Evolutionary conservation across 1,284 basidiomycete genomes (phyloP).

Genomic region (Trichosporon sp.): DNA sequence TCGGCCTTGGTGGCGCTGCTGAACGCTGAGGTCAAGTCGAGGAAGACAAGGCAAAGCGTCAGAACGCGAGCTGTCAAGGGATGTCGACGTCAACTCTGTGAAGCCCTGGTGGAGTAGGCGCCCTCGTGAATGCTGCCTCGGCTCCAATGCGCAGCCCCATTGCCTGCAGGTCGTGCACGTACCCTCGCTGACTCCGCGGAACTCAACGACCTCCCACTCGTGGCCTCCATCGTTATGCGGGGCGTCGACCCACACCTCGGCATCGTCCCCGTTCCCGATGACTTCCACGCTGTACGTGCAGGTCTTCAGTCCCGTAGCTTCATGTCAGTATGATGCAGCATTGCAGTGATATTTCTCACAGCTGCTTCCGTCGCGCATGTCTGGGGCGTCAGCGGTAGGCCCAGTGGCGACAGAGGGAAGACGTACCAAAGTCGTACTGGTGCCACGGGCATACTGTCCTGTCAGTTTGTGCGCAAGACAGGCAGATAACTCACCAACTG

Average conservation of each 20-base stretch:
- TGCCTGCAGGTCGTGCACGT: slow-evolving; percentile 8
- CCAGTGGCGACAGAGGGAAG: not conserved
- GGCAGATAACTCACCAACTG: slow-evolving; percentile 26
- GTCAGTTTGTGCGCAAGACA: not conserved
- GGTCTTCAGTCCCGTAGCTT: slow-evolving; percentile 67
- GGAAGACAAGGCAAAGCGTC: no score
- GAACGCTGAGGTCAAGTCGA: no score
- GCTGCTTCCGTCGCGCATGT: slow-evolving; percentile 41
- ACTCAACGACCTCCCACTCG: slow-evolving; percentile 66
- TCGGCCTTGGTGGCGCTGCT: no score
- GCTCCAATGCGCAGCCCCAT: not conserved
- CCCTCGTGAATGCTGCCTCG: no score
- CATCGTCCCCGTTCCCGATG: slow-evolving; percentile 49
- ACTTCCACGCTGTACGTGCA: slow-evolving; percentile 71
- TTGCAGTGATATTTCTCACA: slow-evolving; percentile 62
- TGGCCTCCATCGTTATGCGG: slow-evolving; percentile 52
- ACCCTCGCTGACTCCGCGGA: slow-evolving; percentile 79
- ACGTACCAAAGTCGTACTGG: slow-evolving; percentile 54
- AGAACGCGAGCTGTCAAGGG: no score
- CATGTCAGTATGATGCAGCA: slow-evolving; percentile 48
- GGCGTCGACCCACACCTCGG: slow-evolving; percentile 61
- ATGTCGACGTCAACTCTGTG: no score
- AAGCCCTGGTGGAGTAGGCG: no score
- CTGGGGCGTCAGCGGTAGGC: slow-evolving; percentile 32
- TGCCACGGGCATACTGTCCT: slow-evolving; percentile 79